phyloP scores from a whole-genome alignment of 495 filamentous ascomycete species.

The Glarea lozoyensis region DNA sequence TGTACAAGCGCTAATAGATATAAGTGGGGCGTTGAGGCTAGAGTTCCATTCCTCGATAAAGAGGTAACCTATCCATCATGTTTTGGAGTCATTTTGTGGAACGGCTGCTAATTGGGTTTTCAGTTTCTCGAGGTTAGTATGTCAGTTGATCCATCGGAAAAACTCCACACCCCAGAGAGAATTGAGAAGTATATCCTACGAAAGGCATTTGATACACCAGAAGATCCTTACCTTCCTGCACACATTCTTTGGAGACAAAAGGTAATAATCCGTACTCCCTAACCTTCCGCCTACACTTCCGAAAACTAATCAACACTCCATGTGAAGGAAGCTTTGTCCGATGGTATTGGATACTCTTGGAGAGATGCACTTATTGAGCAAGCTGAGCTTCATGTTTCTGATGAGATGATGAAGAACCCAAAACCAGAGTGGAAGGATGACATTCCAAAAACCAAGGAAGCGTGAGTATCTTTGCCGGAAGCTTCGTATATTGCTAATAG shows the following conservation, averaged over 20 bases:
- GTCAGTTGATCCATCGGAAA: slow-evolving; percentile 87
- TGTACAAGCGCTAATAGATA: no score
- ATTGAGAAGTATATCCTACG: slow-evolving; percentile 97
- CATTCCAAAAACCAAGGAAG: slow-evolving; percentile 92
- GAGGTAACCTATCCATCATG: no score
- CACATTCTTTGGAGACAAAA: slow-evolving; percentile 98
- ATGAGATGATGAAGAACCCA: slow-evolving; percentile 95
- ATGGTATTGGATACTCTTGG: slow-evolving; percentile 98
- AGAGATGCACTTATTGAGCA: slow-evolving; percentile 94
- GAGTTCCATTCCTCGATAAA: slow-evolving; percentile 97
- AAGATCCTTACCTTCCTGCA: slow-evolving; percentile 88
- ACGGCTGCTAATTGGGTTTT: no score
- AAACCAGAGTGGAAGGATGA: slow-evolving; percentile 91
- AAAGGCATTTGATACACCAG: slow-evolving; percentile 90
- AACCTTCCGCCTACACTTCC: no score
- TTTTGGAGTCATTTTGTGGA: no score
- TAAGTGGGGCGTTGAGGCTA: slow-evolving; percentile 96
- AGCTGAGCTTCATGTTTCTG: slow-evolving; percentile 77
- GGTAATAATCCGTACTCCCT: no score
- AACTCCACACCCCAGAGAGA: slow-evolving; percentile 84
- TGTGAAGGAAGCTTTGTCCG: slow-evolving; percentile 98
- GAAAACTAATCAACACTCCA: no score
- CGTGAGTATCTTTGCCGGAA: slow-evolving; percentile 43
- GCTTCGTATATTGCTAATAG: slow-evolving; percentile 10
- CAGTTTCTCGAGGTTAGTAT: slow-evolving; percentile 85